phyloP scores from a whole-genome alignment of 257 asterid species.

The Avicennia marina region DNA sequence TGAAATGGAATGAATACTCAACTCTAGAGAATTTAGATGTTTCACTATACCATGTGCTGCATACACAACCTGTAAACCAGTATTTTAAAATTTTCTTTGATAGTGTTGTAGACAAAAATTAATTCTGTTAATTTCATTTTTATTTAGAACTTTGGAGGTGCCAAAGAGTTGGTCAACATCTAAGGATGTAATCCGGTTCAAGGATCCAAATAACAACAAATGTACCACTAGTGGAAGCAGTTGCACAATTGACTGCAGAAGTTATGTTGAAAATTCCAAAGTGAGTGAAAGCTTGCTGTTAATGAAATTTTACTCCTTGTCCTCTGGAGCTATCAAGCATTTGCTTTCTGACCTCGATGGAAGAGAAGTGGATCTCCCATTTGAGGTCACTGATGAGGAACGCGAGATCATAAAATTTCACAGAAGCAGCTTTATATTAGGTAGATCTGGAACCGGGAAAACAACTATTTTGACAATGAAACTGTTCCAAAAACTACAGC shows the following conservation, averaged over 20 bases:
- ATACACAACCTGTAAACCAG: too few relatives aligned
- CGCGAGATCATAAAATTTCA: constrained; percentile 41
- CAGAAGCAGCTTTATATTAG: constrained; percentile 53
- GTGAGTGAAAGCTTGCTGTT: constrained; percentile 62
- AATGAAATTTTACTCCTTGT: constrained; percentile 62
- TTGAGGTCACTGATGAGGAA: constrained; percentile 71
- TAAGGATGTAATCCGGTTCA: constrained; percentile 30
- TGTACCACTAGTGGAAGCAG: constrained; percentile 17
- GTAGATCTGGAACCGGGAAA: constrained; percentile 77
- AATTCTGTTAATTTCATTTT: background rate
- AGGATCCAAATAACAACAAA: constrained; percentile 12
- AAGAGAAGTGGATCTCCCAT: constrained; percentile 49
- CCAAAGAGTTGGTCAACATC: constrained; percentile 51
- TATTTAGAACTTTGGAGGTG: constrained; percentile 46
- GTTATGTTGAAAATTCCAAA: constrained; percentile 46
- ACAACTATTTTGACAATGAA: constrained; percentile 65
- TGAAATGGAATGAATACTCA: too few relatives aligned
- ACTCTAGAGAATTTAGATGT: too few relatives aligned
- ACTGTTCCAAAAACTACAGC: constrained; percentile 45
- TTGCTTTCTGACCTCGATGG: constrained; percentile 45
- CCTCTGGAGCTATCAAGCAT: constrained; percentile 42
- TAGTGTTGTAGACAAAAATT: background rate
- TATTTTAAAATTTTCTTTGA: background rate
- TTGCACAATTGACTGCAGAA: constrained; percentile 22
- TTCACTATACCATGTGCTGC: too few relatives aligned